A percentile compares a stretch with the other conserved stretches of the same genome.
phyloP scores from a whole-genome alignment of 176 grass and related monocot genomes.

The Zoysia japonica region DNA sequence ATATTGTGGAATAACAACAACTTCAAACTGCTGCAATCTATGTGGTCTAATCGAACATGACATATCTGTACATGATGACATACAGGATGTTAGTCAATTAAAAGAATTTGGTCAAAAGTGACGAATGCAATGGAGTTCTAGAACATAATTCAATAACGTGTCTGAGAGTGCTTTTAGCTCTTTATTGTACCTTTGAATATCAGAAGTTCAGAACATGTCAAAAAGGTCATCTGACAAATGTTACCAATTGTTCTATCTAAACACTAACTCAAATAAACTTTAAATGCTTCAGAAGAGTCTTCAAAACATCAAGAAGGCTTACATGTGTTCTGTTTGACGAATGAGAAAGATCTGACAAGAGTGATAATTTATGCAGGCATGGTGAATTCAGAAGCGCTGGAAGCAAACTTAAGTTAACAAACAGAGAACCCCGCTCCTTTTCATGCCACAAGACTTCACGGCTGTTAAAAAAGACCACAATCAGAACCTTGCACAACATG shows the following conservation, averaged over 20 bases:
- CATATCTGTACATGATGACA: constrained; percentile 62
- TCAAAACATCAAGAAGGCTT: constrained; percentile 31
- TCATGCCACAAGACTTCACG: constrained; percentile 80
- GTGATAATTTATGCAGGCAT: constrained; percentile 80
- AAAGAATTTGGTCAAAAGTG: constrained; percentile 8
- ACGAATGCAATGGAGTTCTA: constrained; percentile 9
- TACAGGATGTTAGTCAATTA: constrained; percentile 22
- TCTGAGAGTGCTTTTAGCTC: constrained; percentile 6
- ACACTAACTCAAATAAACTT: constrained; percentile 9
- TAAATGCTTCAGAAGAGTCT: constrained; percentile 25
- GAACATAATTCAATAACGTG: constrained; percentile 1
- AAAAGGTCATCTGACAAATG: constrained; percentile 28
- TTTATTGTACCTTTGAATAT: constrained; percentile 13
- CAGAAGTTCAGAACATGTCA: constrained; percentile 7
- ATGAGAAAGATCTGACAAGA: constrained; percentile 69
- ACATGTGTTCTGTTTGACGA: constrained; percentile 66
- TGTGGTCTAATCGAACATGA: constrained; percentile 51
- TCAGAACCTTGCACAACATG: background rate
- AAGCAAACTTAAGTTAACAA: constrained; percentile 82
- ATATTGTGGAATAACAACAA: constrained; percentile 56
- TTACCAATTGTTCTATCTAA: background rate
- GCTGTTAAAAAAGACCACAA: constrained; percentile 49
- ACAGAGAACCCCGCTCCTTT: constrained; percentile 64
- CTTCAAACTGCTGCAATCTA: constrained; percentile 64
- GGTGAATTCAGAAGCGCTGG: constrained; percentile 84